phyloP scores from a whole-genome alignment of 441 rosid genomes.

The Eugenia klotzschiana region DNA sequence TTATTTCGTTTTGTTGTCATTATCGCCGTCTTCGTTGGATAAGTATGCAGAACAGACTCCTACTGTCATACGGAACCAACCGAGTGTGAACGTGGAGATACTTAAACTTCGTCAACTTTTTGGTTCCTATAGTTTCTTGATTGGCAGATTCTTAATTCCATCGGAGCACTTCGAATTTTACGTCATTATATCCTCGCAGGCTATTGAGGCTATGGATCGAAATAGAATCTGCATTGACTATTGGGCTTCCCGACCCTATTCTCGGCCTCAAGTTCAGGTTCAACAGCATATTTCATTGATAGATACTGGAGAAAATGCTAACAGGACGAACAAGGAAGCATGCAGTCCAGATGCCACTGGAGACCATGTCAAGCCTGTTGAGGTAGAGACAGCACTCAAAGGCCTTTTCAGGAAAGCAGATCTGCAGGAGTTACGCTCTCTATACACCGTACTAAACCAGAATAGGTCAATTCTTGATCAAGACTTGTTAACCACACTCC shows the following conservation, averaged over 20 bases:
- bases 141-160: not conserved
- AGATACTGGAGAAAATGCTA: constrained; percentile 13
- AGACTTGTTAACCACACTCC: constrained; percentile 30
- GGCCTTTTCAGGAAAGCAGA: constrained; percentile 66
- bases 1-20: not conserved
- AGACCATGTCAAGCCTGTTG: constrained; percentile 16
- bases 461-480: constrained; percentile 20
- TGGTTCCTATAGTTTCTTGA: not conserved
- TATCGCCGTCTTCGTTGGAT: not conserved
- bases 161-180: not conserved
- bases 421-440: constrained; percentile 44
- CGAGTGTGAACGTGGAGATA: not conserved
- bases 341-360: constrained; percentile 5
- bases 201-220: constrained; percentile 76
- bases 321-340: constrained; percentile 11
- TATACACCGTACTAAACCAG: constrained; percentile 29
- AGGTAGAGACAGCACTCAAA: constrained; percentile 26
- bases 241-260: constrained; percentile 91
- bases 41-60: not conserved
- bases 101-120: not conserved
- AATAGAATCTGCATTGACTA: constrained; percentile 76
- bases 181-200: constrained; percentile 23
- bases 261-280: constrained; percentile 71
- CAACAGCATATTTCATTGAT: constrained; percentile 26
- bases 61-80: not conserved